A percentile compares a stretch with the other conserved stretches of the same genome.
Conservation (phyloP, 2,329 filamentous ascomycete genomes). For the Thyridium curvatum region DNA sequence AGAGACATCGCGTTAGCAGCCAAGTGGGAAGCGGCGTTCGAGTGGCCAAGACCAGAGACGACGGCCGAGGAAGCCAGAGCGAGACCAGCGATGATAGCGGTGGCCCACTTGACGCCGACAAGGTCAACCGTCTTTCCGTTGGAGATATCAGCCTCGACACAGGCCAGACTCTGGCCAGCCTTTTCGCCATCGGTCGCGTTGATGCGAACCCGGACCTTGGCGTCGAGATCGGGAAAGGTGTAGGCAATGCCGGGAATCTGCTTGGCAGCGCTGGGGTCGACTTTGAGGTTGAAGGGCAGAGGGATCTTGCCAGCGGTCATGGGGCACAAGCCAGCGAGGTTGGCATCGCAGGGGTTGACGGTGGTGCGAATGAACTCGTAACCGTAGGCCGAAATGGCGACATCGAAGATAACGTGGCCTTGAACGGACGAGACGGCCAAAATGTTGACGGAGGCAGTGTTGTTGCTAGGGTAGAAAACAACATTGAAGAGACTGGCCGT, state of each 20-base stretch:
- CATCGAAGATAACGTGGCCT: constrained; percentile 65
- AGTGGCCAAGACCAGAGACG: constrained; percentile 75
- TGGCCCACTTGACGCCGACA: constrained; percentile 72
- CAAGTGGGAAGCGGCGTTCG: constrained; percentile 81
- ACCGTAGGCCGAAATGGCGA: constrained; percentile 69
- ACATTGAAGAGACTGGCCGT: constrained; percentile 77
- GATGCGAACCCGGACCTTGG: constrained; percentile 68
- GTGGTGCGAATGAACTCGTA: constrained; percentile 54
- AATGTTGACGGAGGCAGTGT: constrained; percentile 59
- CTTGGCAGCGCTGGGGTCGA: constrained; percentile 47
- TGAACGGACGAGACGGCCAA: constrained; percentile 68
- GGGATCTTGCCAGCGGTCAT: constrained; percentile 63
- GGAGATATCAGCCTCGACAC: constrained; percentile 72
- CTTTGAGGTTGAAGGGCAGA: constrained; percentile 50
- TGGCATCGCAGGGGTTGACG: constrained; percentile 62
- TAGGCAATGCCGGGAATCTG: constrained; percentile 74
- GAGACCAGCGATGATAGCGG: constrained; percentile 70
- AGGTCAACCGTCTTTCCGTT: constrained; percentile 83
- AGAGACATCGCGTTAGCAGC: constrained; percentile 78
- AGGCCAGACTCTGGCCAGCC: constrained; percentile 57
- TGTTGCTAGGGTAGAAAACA: constrained; percentile 59
- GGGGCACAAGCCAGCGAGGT: constrained; percentile 67
- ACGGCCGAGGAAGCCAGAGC: constrained; percentile 74
- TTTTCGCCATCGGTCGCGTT: constrained; percentile 47
- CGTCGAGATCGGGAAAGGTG: constrained; percentile 76